phyloP scores from a whole-genome alignment of 2,329 filamentous ascomycete species.

The Daldinia sp. region DNA sequence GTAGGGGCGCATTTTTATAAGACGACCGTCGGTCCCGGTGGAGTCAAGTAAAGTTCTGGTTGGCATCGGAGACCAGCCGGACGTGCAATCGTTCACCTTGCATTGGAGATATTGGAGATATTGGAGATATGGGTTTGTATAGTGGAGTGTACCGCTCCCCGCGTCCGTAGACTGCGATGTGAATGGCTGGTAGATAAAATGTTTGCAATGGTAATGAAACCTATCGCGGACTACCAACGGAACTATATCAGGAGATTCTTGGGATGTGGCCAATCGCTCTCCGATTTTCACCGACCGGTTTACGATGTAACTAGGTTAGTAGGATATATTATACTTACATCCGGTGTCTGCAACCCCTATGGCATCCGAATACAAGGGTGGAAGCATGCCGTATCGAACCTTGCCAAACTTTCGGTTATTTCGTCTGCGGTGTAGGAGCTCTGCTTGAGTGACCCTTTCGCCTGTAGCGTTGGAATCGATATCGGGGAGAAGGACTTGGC shows the following conservation, averaged over 20 bases:
- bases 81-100: slow-evolving; percentile 23
- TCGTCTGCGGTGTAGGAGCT: neutral
- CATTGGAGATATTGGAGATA: slow-evolving; percentile 14
- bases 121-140: slow-evolving; percentile 2
- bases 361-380: neutral
- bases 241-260: slow-evolving; percentile 15
- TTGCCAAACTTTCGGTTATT: neutral
- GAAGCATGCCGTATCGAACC: neutral
- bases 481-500: neutral
- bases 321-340: neutral
- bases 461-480: neutral
- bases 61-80: slow-evolving; percentile 33
- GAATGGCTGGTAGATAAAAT: slow-evolving; percentile 20
- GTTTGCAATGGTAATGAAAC: slow-evolving; percentile 18
- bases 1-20: slow-evolving; percentile 1
- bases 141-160: slow-evolving; percentile 26
- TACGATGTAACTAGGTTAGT: neutral
- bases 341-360: neutral
- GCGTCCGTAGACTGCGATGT: slow-evolving; percentile 18
- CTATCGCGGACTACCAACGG: slow-evolving; percentile 25
- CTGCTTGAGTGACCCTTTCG: neutral
- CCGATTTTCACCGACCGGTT: neutral
- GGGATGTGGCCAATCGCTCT: neutral
- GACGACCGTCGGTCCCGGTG: slow-evolving; percentile 19
- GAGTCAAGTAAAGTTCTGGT: slow-evolving; percentile 17